Conservation (phyloP, 108 stramenopile species). For the Nitzschia sp. region DNA sequence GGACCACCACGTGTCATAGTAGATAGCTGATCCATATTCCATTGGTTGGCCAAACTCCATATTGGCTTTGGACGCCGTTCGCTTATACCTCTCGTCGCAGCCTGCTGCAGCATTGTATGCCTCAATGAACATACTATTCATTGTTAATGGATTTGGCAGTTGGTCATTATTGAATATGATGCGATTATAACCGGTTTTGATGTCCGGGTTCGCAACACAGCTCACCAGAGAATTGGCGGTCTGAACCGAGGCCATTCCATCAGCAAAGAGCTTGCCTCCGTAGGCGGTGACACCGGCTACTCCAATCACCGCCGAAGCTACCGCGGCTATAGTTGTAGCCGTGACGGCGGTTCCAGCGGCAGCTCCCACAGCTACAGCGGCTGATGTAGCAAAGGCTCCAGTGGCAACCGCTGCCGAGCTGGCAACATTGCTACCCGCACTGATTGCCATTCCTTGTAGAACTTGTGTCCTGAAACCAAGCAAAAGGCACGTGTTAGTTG, state of each 20-base stretch:
- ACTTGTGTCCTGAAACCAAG: background rate
- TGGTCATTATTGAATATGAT: background rate
- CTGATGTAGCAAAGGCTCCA: background rate
- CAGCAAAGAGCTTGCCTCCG: slow-evolving; percentile 5
- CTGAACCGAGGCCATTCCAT: background rate
- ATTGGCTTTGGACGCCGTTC: background rate
- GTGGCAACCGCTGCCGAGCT: background rate
- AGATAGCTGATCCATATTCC: background rate
- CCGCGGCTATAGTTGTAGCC: background rate
- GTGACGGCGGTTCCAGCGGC: slow-evolving; percentile 1
- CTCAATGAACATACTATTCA: background rate
- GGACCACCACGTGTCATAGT: slow-evolving; percentile 11
- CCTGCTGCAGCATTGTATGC: slow-evolving; percentile 15
- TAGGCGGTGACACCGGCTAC: background rate
- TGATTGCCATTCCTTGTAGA: background rate
- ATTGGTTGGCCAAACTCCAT: background rate
- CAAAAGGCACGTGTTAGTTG: too few species aligned
- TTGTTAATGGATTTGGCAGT: background rate
- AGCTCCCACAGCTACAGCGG: slow-evolving; percentile 7
- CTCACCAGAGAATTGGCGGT: background rate
- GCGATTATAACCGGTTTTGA: background rate
- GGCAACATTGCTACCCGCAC: background rate
- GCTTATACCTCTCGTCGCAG: slow-evolving; percentile 6
- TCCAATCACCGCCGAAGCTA: background rate
- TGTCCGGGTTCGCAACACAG: background rate